phyloP scores from a whole-genome alignment of 139 green algal genomes.

The Chlorella sp. region DNA sequence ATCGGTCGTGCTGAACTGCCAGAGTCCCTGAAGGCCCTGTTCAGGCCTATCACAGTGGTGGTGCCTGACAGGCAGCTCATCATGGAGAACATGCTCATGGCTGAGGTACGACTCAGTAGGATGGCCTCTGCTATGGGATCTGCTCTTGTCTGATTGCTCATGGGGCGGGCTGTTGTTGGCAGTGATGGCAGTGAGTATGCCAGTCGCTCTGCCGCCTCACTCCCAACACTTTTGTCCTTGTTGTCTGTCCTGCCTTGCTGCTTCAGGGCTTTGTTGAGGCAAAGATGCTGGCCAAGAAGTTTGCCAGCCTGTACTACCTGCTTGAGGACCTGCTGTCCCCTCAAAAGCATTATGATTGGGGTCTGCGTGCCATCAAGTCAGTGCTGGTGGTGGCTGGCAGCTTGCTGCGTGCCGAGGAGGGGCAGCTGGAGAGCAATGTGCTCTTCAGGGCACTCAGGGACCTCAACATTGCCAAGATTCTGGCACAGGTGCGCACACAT shows the following conservation, averaged over 20 bases:
- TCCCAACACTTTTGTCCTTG: too few species aligned
- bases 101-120: too few species aligned
- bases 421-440: slow-evolving; percentile 77
- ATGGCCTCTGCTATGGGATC: too few species aligned
- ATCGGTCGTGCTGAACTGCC: slow-evolving; percentile 77
- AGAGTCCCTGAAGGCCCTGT: slow-evolving; percentile 79
- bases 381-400: slow-evolving; percentile 76
- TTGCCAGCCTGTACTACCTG: slow-evolving; percentile 74
- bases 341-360: slow-evolving; percentile 85
- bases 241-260: too few species aligned
- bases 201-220: too few species aligned
- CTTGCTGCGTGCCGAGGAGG: slow-evolving; percentile 67
- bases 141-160: too few species aligned
- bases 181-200: too few species aligned
- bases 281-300: slow-evolving; percentile 76
- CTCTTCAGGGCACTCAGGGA: slow-evolving; percentile 76
- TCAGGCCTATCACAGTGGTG: slow-evolving; percentile 82
- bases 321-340: slow-evolving; percentile 77
- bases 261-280: slow-evolving; percentile 76
- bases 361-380: slow-evolving; percentile 81
- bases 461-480: slow-evolving; percentile 85
- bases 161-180: too few species aligned
- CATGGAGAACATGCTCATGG: slow-evolving; percentile 90
- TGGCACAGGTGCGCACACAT: slow-evolving; percentile 27
- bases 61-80: slow-evolving; percentile 81